These are phyloP conservation scores for Pseudocercospora vitis DNA, from an alignment of 2,329 filamentous ascomycete species.

Conservation along the genomic window DNA sequence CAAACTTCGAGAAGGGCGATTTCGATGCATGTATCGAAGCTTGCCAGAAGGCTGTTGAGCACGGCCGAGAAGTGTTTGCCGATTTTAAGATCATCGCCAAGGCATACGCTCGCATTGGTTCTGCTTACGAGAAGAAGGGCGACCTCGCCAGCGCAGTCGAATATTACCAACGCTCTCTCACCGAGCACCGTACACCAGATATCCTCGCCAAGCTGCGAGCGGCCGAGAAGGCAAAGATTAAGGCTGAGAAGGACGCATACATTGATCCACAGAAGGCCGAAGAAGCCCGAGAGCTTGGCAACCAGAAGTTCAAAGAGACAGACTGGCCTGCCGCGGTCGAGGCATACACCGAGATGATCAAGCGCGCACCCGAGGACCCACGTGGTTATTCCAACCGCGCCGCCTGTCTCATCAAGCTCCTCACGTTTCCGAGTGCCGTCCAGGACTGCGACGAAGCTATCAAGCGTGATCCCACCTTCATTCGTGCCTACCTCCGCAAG, in stretches of 20 bases:
- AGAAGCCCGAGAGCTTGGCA: constrained; percentile 90
- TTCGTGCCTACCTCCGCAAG: constrained; percentile 94
- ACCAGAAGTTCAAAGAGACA: constrained; percentile 93
- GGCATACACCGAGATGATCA: constrained; percentile 94
- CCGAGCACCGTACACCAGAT: constrained; percentile 94
- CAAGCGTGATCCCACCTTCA: constrained; percentile 86
- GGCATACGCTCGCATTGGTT: constrained; percentile 91
- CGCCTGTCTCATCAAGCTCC: constrained; percentile 92
- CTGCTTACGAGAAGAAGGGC: constrained; percentile 87
- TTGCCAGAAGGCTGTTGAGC: constrained; percentile 84
- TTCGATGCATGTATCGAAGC: constrained; percentile 82
- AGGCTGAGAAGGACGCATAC: constrained; percentile 74
- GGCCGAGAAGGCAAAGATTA: constrained; percentile 83
- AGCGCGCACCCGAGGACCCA: constrained; percentile 88
- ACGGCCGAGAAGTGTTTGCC: constrained; percentile 83
- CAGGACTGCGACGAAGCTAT: constrained; percentile 91
- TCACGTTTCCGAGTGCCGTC: constrained; percentile 90
- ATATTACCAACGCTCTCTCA: constrained; percentile 90
- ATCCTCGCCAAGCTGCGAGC: constrained; percentile 88
- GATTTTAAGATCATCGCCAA: constrained; percentile 99
- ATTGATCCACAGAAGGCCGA: constrained; percentile 90
- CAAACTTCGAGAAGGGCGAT: constrained; percentile 94
- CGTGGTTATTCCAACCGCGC: constrained; percentile 97
- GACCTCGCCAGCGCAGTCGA: constrained; percentile 77
- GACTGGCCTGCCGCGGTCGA: constrained; percentile 95